Evolutionary conservation across 192 early-diverging fungal genomes (phyloP), one percentile per base, ranked within the genome.

Genomic region (Linnemannia hyalina): DNA sequence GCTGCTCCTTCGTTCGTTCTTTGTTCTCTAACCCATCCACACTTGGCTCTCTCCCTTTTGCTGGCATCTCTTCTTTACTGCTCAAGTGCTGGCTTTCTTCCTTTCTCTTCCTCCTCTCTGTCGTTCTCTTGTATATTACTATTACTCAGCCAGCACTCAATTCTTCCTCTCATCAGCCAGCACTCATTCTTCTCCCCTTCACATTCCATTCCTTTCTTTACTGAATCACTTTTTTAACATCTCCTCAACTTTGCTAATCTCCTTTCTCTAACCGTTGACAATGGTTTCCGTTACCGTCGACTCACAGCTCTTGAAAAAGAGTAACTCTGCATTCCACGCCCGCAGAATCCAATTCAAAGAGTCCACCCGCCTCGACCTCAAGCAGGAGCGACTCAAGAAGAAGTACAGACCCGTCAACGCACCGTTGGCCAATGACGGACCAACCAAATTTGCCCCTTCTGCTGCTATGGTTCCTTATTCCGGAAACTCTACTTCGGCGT

Each of bases 371-470:
- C 29, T 91, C 29, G 94, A 95, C 84, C 78, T 74, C 36, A 93
- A 95, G 75, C 90, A 92, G 89, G 94, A 93, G 74, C 82, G 77
- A 4, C 89, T 94, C 42, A 90, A 90, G 73, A 91, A 91, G 78
- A 93, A 93, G 83, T 95, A 94, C 77, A 88, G 88, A 78, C 92
- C 94, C 9, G 90, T 95, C 73, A 95, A 95, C 82, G 87, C 74
- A 42, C 82, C 74, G 32, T 26, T 29, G 10, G 44, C 16, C 68
- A 29, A 68, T 9, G 22, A 72, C 69, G 63, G 76, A 16, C 40
- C 68, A 49, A 68, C 78, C 63, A 46, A 77, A 32, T 41, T 81
- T 65, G 4, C 68, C 0, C 60, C 63, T 49, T 41, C 77, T 22
- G 77, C 75, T 4, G 55, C 55, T 10, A 49, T 22, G 32, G 76